Percentiles rank a stretch among this genome's conserved stretches.
Evolutionary conservation across 768 basidiomycete genomes (phyloP).

Genomic region (Coprinopsis marcescibilis): DNA sequence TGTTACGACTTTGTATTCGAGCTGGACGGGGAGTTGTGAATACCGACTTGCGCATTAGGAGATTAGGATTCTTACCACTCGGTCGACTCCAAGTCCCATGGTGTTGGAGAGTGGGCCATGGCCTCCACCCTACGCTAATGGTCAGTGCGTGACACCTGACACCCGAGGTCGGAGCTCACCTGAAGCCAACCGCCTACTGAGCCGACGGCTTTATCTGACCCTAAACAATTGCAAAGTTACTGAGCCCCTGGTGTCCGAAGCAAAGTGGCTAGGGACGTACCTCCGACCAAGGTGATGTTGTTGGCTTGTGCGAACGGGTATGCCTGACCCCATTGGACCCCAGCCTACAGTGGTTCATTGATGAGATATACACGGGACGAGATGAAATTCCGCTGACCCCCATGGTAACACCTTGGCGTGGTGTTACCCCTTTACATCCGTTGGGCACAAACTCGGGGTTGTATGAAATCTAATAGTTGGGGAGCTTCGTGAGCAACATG

Average conservation of each 20-base stretch:
- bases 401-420: conserved; percentile 26
- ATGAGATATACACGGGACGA: background rate
- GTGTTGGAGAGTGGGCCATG: conserved; percentile 38
- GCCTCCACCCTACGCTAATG: conserved; percentile 31
- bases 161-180: conserved; percentile 17
- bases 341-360: conserved; percentile 27
- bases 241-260: background rate
- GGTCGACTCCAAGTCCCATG: conserved; percentile 42
- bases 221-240: conserved; percentile 4
- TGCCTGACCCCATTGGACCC: conserved; percentile 38
- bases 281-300: conserved; percentile 42
- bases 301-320: conserved; percentile 38
- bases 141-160: too few relatives aligned
- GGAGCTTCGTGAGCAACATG: background rate
- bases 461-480: conserved; percentile 26
- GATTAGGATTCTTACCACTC: conserved; percentile 28
- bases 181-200: conserved; percentile 38
- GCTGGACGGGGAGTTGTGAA: conserved; percentile 3
- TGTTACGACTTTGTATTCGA: conserved; percentile 31
- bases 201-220: conserved; percentile 34
- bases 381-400: conserved; percentile 24
- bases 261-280: conserved; percentile 14
- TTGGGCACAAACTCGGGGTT: conserved; percentile 28
- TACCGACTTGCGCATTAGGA: background rate
- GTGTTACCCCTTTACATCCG: conserved; percentile 22